A percentile compares a stretch with the other conserved stretches of the same genome.
Evolutionary conservation across 2,329 filamentous ascomycete species (phyloP).

Genomic region (Xylariomycetidae sp.): DNA sequence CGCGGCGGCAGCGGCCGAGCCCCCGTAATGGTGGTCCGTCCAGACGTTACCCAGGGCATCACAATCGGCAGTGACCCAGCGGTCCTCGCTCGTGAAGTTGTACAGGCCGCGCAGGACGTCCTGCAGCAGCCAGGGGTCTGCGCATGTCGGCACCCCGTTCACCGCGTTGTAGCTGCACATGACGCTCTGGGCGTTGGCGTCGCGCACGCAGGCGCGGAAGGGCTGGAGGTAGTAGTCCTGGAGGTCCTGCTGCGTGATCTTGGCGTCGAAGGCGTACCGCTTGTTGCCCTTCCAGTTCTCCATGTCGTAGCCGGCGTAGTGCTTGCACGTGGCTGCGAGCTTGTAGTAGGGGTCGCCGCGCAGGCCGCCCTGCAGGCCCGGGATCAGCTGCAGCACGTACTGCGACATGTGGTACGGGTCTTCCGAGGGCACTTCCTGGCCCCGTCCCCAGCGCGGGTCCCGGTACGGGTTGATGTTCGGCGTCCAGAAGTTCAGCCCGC

Average conservation of each 20-base stretch:
- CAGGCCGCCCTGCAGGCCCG: constrained; percentile 40
- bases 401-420: constrained; percentile 43
- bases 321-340: constrained; percentile 52
- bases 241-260: constrained; percentile 54
- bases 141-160: constrained; percentile 60
- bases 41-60: constrained; percentile 56
- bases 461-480: constrained; percentile 63
- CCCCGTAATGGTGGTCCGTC: constrained; percentile 32
- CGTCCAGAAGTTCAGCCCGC: constrained; percentile 55
- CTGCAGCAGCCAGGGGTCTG: constrained; percentile 55
- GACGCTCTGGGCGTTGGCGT: constrained; percentile 48
- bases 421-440: constrained; percentile 55
- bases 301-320: constrained; percentile 52
- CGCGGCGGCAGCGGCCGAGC: constrained; percentile 26
- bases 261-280: constrained; percentile 50
- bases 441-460: constrained; percentile 58
- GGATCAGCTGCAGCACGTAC: constrained; percentile 49
- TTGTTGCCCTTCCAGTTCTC: constrained; percentile 38
- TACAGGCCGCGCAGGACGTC: constrained; percentile 58
- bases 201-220: constrained; percentile 56
- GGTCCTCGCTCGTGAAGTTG: constrained; percentile 53
- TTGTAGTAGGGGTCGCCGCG: constrained; percentile 24
- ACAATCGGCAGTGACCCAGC: constrained; percentile 61
- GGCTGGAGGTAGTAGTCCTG: constrained; percentile 62
- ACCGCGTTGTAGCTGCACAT: constrained; percentile 61